Percentiles rank a stretch among this genome's conserved stretches.
Evolutionary conservation across 345 rosid species (phyloP).

Genomic region (Geranium brycei): DNA sequence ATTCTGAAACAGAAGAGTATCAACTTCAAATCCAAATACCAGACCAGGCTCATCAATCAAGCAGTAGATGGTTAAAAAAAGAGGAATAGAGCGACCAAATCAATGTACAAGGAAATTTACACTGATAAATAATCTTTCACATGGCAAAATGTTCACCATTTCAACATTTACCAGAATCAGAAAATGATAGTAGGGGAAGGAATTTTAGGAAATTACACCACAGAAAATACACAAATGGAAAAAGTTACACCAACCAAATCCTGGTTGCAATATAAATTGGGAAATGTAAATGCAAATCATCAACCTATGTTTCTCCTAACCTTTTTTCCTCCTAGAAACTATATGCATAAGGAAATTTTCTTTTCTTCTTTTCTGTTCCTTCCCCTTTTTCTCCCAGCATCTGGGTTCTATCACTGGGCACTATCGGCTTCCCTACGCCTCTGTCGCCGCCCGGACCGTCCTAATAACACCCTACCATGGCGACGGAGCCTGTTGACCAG

Average conservation of each 20-base stretch:
- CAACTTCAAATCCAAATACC: too few relatives aligned
- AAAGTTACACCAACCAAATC: background rate
- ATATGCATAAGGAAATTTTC: slow-evolving; percentile 1
- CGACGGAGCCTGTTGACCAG: slow-evolving; percentile 56
- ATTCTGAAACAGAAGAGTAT: too few relatives aligned
- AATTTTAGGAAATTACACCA: background rate
- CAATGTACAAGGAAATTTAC: background rate
- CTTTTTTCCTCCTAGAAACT: background rate
- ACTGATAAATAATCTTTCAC: background rate
- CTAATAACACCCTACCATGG: slow-evolving; percentile 46
- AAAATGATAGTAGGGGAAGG: background rate
- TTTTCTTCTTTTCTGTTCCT: background rate
- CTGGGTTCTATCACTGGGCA: slow-evolving; percentile 12
- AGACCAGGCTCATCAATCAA: too few relatives aligned
- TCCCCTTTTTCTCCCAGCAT: slow-evolving; percentile 1
- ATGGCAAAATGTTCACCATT: background rate
- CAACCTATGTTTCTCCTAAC: background rate
- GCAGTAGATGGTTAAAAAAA: too few relatives aligned
- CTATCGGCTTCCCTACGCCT: slow-evolving; percentile 44
- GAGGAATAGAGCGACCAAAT: background rate
- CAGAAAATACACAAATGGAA: background rate
- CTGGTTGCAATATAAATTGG: background rate
- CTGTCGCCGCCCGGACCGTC: slow-evolving; percentile 66
- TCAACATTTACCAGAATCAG: background rate
- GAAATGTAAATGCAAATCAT: background rate